These are phyloP conservation scores for Hondaea fermentalgiana DNA, from an alignment of 108 stramenopile species.

Conservation along the genomic window DNA sequence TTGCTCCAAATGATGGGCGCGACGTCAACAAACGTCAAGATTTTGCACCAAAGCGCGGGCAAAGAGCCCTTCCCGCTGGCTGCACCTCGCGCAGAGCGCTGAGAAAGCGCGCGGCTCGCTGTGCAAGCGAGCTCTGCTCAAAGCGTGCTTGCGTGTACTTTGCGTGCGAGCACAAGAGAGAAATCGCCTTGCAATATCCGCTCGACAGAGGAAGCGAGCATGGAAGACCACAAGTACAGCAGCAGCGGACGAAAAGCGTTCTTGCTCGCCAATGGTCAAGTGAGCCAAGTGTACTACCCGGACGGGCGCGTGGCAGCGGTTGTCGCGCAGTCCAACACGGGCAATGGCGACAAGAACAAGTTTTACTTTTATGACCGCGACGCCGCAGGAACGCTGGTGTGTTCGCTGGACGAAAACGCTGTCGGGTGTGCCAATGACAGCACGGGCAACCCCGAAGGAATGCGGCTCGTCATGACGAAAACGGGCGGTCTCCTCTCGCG, in stretches of 20 bases:
- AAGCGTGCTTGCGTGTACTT: neutral
- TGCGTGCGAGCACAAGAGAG: neutral
- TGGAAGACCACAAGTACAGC: neutral
- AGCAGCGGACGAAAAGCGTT: neutral
- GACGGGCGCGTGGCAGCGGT: neutral
- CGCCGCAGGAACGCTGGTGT: neutral
- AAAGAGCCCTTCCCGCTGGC: too few species aligned
- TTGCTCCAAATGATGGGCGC: too few species aligned
- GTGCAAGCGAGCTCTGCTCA: too few species aligned
- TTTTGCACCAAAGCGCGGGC: too few species aligned
- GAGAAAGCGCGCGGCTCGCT: too few species aligned
- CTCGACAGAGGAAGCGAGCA: too few species aligned
- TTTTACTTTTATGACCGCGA: conserved; percentile 10
- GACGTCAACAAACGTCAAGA: too few species aligned
- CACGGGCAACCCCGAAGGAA: neutral
- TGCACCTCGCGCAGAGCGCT: too few species aligned
- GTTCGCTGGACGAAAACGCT: neutral
- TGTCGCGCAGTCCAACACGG: neutral
- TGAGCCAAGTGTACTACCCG: neutral
- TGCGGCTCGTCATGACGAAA: neutral
- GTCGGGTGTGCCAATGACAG: neutral
- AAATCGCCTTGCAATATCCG: neutral
- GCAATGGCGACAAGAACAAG: neutral
- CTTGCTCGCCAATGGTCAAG: neutral
- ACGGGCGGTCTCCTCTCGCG: neutral